Evolutionary conservation across 768 basidiomycete species (phyloP).

Genomic region (Tylopilus subfusipes): DNA sequence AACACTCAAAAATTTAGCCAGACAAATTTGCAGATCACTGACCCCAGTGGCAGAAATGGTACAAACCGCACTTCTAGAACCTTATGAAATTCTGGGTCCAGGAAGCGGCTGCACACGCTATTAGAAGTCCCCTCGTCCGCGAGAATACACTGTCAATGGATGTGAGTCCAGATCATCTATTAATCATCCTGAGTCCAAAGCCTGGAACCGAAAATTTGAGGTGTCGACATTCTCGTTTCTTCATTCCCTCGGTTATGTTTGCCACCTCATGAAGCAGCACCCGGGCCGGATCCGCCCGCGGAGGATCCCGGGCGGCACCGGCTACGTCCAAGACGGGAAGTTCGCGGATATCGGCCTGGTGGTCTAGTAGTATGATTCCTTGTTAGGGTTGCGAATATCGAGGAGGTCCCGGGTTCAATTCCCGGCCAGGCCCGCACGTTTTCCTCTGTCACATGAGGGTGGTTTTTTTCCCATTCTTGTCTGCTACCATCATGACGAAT

Average conservation of each 20-base stretch:
- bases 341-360: slow-evolving; percentile 40
- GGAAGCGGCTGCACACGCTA: background rate
- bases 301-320: too few relatives aligned
- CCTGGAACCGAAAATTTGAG: background rate
- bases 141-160: background rate
- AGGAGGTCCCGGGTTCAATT: slow-evolving; percentile 90
- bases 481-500: background rate
- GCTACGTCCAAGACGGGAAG: background rate
- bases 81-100: too few relatives aligned
- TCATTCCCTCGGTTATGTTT: background rate
- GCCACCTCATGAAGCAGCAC: background rate
- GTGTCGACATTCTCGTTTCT: background rate
- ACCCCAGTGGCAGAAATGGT: background rate
- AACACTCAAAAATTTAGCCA: background rate
- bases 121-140: background rate
- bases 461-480: background rate
- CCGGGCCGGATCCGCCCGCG: too few relatives aligned
- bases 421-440: slow-evolving; percentile 60
- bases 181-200: background rate
- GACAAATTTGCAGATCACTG: background rate
- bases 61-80: too few relatives aligned
- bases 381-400: slow-evolving; percentile 47
- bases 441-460: slow-evolving; percentile 5
- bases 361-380: slow-evolving; percentile 68
- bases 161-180: background rate